A percentile compares a stretch with the other conserved stretches of the same genome.
Evolutionary conservation across 805 yeast genomes (phyloP).

Genomic region (Saturnispora diversa): DNA sequence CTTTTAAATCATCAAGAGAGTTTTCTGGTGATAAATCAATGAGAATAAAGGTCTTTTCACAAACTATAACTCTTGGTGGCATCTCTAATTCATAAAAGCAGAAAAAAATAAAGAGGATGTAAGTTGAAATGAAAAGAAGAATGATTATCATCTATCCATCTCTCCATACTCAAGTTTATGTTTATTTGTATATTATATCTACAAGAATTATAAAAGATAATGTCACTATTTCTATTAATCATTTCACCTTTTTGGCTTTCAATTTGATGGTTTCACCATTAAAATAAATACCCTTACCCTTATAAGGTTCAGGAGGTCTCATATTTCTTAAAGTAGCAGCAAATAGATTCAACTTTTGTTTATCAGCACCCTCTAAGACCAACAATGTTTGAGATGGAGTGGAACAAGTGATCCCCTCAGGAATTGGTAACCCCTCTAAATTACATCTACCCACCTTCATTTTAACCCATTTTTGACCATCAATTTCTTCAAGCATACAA

Average conservation of each 20-base stretch:
- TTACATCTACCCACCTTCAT: slow-evolving; percentile 86
- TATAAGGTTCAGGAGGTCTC: slow-evolving; percentile 97
- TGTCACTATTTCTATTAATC: slow-evolving; percentile 16
- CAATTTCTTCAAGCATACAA: slow-evolving; percentile 56
- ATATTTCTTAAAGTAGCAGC: slow-evolving; percentile 82
- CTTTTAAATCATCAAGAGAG: not conserved
- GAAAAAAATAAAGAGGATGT: not conserved
- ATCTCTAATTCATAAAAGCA: not conserved
- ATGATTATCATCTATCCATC: not conserved
- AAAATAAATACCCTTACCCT: slow-evolving; percentile 94
- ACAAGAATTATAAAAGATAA: not conserved
- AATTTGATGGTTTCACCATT: slow-evolving; percentile 85
- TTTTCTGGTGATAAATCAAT: not conserved
- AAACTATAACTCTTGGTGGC: slow-evolving; percentile 5
- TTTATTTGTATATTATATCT: slow-evolving; percentile 6
- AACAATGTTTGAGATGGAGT: slow-evolving; percentile 83
- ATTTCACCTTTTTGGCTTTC: slow-evolving; percentile 92
- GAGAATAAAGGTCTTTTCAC: not conserved
- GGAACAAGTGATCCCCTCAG: slow-evolving; percentile 63
- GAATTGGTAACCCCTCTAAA: slow-evolving; percentile 67
- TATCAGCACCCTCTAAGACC: slow-evolving; percentile 77
- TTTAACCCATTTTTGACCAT: slow-evolving; percentile 49
- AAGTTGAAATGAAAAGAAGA: not conserved
- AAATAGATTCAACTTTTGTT: slow-evolving; percentile 77
- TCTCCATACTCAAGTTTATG: no score